Conservation (phyloP, 108 stramenopile species). For the Cylindrotheca fusiformis region DNA sequence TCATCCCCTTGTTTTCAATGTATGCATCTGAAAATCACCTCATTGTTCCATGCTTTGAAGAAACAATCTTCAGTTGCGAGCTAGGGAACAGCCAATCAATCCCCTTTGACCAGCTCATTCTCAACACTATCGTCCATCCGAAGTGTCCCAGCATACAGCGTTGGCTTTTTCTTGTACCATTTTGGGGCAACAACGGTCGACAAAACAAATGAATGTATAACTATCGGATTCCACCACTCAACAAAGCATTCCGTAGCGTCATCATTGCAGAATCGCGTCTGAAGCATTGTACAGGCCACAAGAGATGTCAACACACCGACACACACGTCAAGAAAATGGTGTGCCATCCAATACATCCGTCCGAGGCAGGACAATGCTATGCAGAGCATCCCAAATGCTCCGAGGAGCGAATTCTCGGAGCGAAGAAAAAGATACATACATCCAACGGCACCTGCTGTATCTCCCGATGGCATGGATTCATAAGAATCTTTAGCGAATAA, state of each 20-base stretch:
- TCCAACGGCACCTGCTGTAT: neutral
- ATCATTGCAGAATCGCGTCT: neutral
- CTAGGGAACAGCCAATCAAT: no score
- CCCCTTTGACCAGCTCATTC: no score
- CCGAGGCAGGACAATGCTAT: neutral
- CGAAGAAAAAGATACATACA: neutral
- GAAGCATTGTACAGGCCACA: neutral
- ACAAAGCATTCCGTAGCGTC: neutral
- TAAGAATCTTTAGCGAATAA: neutral
- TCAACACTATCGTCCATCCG: neutral
- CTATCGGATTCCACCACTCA: neutral
- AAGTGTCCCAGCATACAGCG: neutral
- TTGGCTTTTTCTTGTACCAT: neutral
- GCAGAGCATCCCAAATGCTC: neutral
- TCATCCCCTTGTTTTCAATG: no score
- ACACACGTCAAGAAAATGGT: neutral
- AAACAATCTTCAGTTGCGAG: no score
- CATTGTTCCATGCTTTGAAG: no score
- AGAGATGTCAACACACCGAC: neutral
- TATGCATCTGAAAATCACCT: no score
- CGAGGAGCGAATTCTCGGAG: neutral
- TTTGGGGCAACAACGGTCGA: neutral
- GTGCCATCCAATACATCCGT: conserved; percentile 1
- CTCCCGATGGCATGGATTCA: neutral
- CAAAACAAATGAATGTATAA: neutral